Base-by-base conservation (phyloP, 345 rosid species). In the Eutrema heterophyllum region DNA sequence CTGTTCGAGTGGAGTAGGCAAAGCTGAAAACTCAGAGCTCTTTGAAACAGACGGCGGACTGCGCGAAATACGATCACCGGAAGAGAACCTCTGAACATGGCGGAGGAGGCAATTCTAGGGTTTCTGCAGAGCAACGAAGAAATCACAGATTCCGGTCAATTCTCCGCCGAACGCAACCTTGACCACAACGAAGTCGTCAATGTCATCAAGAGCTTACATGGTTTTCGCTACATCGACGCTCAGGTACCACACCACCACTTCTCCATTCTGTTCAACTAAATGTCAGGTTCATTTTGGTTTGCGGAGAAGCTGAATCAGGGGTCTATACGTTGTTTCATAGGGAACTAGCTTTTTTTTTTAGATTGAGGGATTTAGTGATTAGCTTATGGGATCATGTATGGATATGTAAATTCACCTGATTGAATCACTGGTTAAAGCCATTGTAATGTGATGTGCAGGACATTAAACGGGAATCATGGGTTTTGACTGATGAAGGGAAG, bases 151-250 rank as follows among this genome's bases (percentile, higher is more conserved):
- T 91, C 97, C 6, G 97, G 91, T 33, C 58, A 70, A 21, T 91
- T 91, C 82, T 85, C 96, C 0, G 67, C 76, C 16, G 85, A 83
- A 43, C 76, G 39, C 5, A 84, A 81, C 15, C 78, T 89, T 54
- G 88, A 87, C 68, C 98, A 91, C 81, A 78, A 57, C 64, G 94
- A 87, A 8, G 81, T 88, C 27, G 86, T 85, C 75, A 91, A 91
- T 69, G 87, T 82, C 74, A 71, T 91, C 78, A 91, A 89, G 84
- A 91, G 98, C 77, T 91, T 94, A 60, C 84, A 79, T 64, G 96
- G 95, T 54, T 93, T 89, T 81, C 72, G 83, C 30, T 93, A 85
- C 85, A 75, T 93, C 61, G 91, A 82, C 11, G 86, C 86, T 36
- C 75, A 84, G 92, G 97, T 85, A 32, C 73, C 51, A 27, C 33